Conservation (phyloP, 2,329 filamentous ascomycete species). For the Xylaria sp. region DNA sequence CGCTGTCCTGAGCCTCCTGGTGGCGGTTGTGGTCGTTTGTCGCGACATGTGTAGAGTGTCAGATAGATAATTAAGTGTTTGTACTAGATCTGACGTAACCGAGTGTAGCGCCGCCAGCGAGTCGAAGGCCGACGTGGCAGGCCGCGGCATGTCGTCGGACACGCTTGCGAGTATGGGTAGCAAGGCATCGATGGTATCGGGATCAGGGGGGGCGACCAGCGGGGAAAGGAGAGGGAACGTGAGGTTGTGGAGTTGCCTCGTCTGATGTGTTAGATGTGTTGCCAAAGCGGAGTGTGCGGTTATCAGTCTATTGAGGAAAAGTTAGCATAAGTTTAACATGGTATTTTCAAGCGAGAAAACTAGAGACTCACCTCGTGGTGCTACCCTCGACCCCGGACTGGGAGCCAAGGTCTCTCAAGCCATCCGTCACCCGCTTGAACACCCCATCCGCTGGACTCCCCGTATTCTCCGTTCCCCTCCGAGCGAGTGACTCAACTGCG, state of each 20-base stretch:
- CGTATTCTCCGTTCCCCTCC: conserved; percentile 73
- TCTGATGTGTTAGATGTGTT: conserved; percentile 79
- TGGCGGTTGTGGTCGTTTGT: conserved; percentile 85
- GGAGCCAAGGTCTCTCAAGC: conserved; percentile 77
- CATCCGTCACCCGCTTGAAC: conserved; percentile 74
- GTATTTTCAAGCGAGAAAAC: conserved; percentile 11
- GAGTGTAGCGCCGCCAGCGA: conserved; percentile 76
- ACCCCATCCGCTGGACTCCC: conserved; percentile 74
- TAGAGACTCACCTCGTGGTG: conserved; percentile 69
- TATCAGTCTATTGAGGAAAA: conserved; percentile 67
- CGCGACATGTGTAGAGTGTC: conserved; percentile 95
- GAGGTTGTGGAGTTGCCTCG: conserved; percentile 78
- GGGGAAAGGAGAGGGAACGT: conserved; percentile 78
- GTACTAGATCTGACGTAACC: conserved; percentile 77
- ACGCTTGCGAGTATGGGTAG: conserved; percentile 74
- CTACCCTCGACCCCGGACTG: conserved; percentile 78
- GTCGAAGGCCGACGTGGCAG: conserved; percentile 69
- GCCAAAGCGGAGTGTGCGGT: conserved; percentile 80
- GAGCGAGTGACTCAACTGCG: conserved; percentile 75
- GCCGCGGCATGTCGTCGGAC: conserved; percentile 73
- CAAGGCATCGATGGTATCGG: conserved; percentile 75
- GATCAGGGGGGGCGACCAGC: conserved; percentile 69
- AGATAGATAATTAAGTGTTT: conserved; percentile 85
- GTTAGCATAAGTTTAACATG: conserved; percentile 26
- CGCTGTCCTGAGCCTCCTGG: conserved; percentile 80